Evolutionary conservation across 495 filamentous ascomycete species (phyloP).

Genomic region (Talaromyces wortmannii): DNA sequence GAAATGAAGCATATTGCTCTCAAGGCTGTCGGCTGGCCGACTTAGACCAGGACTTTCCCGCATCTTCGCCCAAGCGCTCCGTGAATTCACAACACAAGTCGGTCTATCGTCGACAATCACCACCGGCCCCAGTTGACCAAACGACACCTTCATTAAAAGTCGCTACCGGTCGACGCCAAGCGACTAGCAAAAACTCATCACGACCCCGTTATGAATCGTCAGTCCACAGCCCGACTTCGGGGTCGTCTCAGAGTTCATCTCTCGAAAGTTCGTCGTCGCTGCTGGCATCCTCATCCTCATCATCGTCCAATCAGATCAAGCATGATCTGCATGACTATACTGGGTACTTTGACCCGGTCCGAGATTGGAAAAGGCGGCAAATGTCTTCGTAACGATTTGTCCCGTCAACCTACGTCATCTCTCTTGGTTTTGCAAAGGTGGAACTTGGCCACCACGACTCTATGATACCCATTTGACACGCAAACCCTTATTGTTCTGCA

Average conservation of each 20-base stretch:
- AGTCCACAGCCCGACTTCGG: slow-evolving; percentile 52
- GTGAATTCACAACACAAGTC: background rate
- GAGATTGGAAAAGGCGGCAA: slow-evolving; percentile 56
- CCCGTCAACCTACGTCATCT: background rate
- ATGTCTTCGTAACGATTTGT: slow-evolving; percentile 24
- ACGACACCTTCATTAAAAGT: slow-evolving; percentile 16
- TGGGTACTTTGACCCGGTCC: slow-evolving; percentile 77
- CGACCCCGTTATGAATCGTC: slow-evolving; percentile 22
- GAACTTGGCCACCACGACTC: background rate
- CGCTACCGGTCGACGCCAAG: slow-evolving; percentile 9
- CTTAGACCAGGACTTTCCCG: slow-evolving; percentile 59
- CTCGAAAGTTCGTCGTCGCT: slow-evolving; percentile 57
- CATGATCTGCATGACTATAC: slow-evolving; percentile 81
- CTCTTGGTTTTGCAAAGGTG: background rate
- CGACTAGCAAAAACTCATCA: slow-evolving; percentile 11
- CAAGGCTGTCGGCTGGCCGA: slow-evolving; percentile 88
- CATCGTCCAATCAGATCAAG: slow-evolving; percentile 67
- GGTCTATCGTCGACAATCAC: background rate
- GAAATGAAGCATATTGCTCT: slow-evolving; percentile 78
- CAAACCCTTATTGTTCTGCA: background rate
- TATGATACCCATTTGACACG: background rate
- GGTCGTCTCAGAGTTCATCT: slow-evolving; percentile 78
- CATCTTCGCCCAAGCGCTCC: background rate
- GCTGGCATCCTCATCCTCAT: slow-evolving; percentile 51
- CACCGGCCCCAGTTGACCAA: background rate